These are phyloP conservation scores for Russula abietina DNA, from an alignment of 768 basidiomycete genomes.

Conservation along the genomic window DNA sequence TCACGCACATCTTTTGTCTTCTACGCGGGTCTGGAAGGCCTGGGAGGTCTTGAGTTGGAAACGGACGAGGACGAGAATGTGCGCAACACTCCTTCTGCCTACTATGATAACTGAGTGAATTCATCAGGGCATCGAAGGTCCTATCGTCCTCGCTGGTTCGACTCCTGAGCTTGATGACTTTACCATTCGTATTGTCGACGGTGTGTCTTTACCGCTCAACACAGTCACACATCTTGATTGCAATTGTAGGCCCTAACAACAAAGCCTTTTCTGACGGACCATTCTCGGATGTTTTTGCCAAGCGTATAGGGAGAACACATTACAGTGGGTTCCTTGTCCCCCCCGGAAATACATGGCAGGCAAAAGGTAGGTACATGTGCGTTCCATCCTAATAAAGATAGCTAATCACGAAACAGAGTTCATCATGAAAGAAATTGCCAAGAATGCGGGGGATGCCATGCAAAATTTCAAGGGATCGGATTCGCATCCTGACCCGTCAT, in stretches of 20 bases:
- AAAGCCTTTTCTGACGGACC: slow-evolving; percentile 47
- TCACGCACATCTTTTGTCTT: slow-evolving; percentile 76
- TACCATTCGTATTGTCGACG: slow-evolving; percentile 69
- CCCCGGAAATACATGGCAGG: slow-evolving; percentile 72
- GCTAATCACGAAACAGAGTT: slow-evolving; percentile 40
- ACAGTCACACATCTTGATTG: not conserved
- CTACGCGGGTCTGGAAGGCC: slow-evolving; percentile 82
- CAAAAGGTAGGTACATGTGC: slow-evolving; percentile 52
- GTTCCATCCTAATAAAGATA: slow-evolving; percentile 1
- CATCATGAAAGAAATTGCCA: slow-evolving; percentile 55
- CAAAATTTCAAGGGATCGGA: slow-evolving; percentile 45
- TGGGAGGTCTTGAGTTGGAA: slow-evolving; percentile 77
- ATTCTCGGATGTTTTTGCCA: slow-evolving; percentile 50
- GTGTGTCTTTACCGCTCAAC: slow-evolving; percentile 35
- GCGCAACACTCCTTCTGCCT: slow-evolving; percentile 26
- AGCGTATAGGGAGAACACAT: slow-evolving; percentile 64
- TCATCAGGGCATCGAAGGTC: slow-evolving; percentile 64
- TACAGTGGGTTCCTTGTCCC: slow-evolving; percentile 58
- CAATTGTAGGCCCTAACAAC: slow-evolving; percentile 50
- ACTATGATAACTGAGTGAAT: not conserved
- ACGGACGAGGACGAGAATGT: slow-evolving; percentile 73
- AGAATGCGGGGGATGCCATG: slow-evolving; percentile 49
- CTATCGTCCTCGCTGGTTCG: slow-evolving; percentile 63
- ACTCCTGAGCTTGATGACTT: slow-evolving; percentile 82
- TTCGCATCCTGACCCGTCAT: slow-evolving; percentile 72